Evolutionary conservation across 2,329 filamentous ascomycete genomes (phyloP), one percentile per base, ranked within the genome.

Genomic region (Beauveria rudraprayagi): DNA sequence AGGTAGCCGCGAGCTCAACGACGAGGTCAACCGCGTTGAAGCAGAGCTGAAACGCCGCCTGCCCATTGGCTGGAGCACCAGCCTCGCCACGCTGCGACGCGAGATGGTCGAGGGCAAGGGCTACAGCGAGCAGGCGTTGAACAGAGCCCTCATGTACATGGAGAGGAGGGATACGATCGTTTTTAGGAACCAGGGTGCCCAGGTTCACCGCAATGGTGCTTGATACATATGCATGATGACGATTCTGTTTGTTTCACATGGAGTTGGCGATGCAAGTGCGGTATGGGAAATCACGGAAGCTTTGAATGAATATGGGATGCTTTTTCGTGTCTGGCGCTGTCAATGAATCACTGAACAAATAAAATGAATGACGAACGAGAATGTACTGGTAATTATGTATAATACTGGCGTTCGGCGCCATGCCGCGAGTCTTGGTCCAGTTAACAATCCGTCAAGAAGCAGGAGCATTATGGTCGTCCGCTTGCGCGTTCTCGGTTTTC

Each of bases 51-150:
- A 91, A 75, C 84, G 91, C 61, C 83, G 93, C 28, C 78, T 99
- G 67, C 92, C 94, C 1, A 94, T 99, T 66, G 94, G 94, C 22
- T 99, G 93, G 91, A 94, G 90, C 70, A 96, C 93, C 1, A 96
- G 90, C 69, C 75, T 97, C 62, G 89, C 90, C 0, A 96, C 91
- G 1, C 76, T 99, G 65, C 85, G 90, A 64, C 83, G 91, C 51
- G 94, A 99, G 73, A 92, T 99, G 80, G 91, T 96, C 5, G 92
- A 96, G 69, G 88, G 89, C 16, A 91, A 92, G 73, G 91, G 91
- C 0, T 97, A 93, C 75, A 91, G 85, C 65, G 94, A 97, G 75
- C 88, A 91, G 71, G 87, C 87, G 17, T 80, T 99, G 34, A 92
- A 92, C 66, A 80, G 93, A 67, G 91, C 93, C 0, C 73, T 99